A percentile compares a stretch with the other conserved stretches of the same genome.
Evolutionary conservation across 768 basidiomycete genomes (phyloP).

Genomic region (Termitomyces bulborhizus): DNA sequence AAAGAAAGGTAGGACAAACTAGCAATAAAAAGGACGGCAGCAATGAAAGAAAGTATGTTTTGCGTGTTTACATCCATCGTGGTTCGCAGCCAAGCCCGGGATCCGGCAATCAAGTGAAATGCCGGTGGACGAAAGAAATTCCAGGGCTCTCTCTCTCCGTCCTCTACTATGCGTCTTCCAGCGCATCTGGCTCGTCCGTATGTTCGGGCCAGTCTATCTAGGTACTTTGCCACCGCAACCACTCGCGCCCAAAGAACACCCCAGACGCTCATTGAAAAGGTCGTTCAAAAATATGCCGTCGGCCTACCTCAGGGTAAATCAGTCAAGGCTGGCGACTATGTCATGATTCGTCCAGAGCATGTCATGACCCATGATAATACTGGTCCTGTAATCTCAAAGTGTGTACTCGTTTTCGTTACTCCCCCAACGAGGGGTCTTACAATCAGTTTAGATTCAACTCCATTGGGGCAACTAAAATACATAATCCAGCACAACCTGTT

Average conservation of each 20-base stretch:
- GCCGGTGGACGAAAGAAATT: neutral
- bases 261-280: constrained; percentile 95
- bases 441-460: constrained; percentile 72
- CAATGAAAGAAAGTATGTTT: constrained; percentile 8
- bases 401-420: constrained; percentile 22
- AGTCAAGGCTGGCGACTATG: constrained; percentile 96
- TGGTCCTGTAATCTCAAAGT: constrained; percentile 97
- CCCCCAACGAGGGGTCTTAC: neutral
- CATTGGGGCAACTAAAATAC: constrained; percentile 82
- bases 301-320: constrained; percentile 72
- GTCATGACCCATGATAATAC: constrained; percentile 99
- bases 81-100: neutral
- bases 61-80: neutral
- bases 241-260: constrained; percentile 32
- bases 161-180: constrained; percentile 14
- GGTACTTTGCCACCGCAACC: constrained; percentile 22
- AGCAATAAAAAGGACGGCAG: constrained; percentile 5
- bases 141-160: neutral
- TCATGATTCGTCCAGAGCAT: constrained; percentile 98
- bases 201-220: constrained; percentile 4
- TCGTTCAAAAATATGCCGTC: constrained; percentile 97
- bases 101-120: neutral
- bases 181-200: constrained; percentile 10
- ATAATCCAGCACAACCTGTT: constrained; percentile 79
- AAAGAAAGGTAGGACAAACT: constrained; percentile 1